phyloP scores from a whole-genome alignment of 345 rosid species.

The Eucalyptus marginata region DNA sequence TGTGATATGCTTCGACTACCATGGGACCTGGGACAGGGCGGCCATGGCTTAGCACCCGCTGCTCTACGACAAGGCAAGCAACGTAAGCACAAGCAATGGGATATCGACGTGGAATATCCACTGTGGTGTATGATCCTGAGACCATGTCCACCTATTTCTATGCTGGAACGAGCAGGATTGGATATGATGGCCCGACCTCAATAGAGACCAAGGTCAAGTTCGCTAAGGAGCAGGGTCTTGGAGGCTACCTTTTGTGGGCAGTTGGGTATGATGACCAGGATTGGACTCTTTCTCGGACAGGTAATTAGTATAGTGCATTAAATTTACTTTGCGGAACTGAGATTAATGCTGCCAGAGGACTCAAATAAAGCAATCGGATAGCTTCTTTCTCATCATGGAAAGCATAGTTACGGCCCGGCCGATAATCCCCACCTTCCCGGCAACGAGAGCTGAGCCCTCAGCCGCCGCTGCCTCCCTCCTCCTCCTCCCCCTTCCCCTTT shows the following conservation, averaged over 20 bases:
- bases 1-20: slow-evolving; percentile 26
- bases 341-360: neutral
- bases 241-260: slow-evolving; percentile 38
- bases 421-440: too few species aligned
- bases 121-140: neutral
- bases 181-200: slow-evolving; percentile 24
- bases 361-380: neutral
- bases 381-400: neutral
- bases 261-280: slow-evolving; percentile 11
- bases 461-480: too few species aligned
- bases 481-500: too few species aligned
- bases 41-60: slow-evolving; percentile 14
- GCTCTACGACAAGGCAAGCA: slow-evolving; percentile 3
- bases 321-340: neutral
- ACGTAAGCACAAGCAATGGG: slow-evolving; percentile 20
- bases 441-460: too few species aligned
- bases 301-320: neutral
- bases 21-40: slow-evolving; percentile 22
- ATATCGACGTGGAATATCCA: neutral
- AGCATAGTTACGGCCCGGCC: neutral
- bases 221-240: slow-evolving; percentile 7
- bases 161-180: slow-evolving; percentile 11
- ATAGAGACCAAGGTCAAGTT: slow-evolving; percentile 10
- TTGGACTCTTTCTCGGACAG: slow-evolving; percentile 4
- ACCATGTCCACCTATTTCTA: slow-evolving; percentile 18